A percentile compares a stretch with the other conserved stretches of the same genome.
Evolutionary conservation across 192 early-diverging fungal species (phyloP).

Genomic region (Coemansia sp.): DNA sequence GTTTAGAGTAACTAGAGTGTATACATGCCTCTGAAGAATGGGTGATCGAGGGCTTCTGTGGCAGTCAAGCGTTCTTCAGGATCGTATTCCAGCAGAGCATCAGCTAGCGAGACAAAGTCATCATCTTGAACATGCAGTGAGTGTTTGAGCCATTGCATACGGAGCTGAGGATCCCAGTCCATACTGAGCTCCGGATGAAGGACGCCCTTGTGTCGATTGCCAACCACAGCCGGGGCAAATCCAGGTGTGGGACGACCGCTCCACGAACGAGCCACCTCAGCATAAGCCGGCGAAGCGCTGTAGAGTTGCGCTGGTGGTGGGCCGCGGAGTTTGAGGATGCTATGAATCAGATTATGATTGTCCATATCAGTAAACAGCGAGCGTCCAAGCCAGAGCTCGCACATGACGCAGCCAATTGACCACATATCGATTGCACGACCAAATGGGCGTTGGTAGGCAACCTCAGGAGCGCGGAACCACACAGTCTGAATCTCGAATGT

Average conservation of each 20-base stretch:
- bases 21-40: conserved; percentile 52
- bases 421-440: conserved; percentile 85
- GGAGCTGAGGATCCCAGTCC: conserved; percentile 52
- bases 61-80: conserved; percentile 82
- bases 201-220: conserved; percentile 22
- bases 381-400: conserved; percentile 73
- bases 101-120: conserved; percentile 50
- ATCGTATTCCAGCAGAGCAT: conserved; percentile 83
- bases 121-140: conserved; percentile 47
- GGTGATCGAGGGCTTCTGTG: conserved; percentile 61
- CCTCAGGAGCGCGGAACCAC: conserved; percentile 94
- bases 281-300: conserved; percentile 62
- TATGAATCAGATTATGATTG: conserved; percentile 63
- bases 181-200: conserved; percentile 41
- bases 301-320: conserved; percentile 67
- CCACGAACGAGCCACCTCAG: conserved; percentile 58
- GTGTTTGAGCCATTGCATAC: conserved; percentile 52
- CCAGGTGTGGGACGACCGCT: conserved; percentile 32
- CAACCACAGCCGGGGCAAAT: conserved; percentile 36
- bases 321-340: conserved; percentile 69
- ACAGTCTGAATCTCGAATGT: conserved; percentile 87
- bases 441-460: conserved; percentile 73
- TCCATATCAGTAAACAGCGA: conserved; percentile 68
- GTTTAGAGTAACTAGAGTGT: conserved; percentile 1
- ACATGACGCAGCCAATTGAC: conserved; percentile 78